phyloP scores from a whole-genome alignment of 2,329 filamentous ascomycete species.

The Aspergillus costaricaensis region DNA sequence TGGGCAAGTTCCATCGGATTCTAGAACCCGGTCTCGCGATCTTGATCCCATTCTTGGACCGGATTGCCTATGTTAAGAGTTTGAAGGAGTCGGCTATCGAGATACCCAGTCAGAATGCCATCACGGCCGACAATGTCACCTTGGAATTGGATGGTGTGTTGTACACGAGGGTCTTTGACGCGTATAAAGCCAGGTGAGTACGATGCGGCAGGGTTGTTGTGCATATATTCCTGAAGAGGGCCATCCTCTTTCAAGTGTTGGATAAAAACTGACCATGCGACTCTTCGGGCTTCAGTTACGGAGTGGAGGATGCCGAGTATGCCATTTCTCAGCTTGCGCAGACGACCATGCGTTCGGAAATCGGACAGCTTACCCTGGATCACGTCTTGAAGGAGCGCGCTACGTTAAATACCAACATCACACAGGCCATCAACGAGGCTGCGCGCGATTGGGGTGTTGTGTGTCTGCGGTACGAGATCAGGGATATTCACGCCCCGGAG shows the following conservation, averaged over 20 bases:
- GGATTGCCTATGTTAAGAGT: constrained; percentile 96
- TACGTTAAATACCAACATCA: constrained; percentile 96
- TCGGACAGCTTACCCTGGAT: constrained; percentile 92
- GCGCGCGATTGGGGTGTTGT: constrained; percentile 96
- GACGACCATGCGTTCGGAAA: constrained; percentile 98
- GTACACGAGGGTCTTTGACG: constrained; percentile 95
- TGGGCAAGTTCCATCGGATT: constrained; percentile 96
- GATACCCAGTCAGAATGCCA: constrained; percentile 95
- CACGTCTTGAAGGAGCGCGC: constrained; percentile 97
- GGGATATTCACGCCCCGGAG: constrained; percentile 94
- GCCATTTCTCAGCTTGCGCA: constrained; percentile 97
- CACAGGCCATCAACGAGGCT: constrained; percentile 97
- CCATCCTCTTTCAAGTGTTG: not conserved
- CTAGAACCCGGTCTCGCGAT: constrained; percentile 88
- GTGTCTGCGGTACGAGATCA: constrained; percentile 95
- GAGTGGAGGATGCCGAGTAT: constrained; percentile 97
- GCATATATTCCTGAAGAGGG: not conserved
- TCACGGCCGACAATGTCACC: constrained; percentile 97
- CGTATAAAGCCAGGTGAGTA: constrained; percentile 88
- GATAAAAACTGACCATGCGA: not conserved
- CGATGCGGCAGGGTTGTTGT: not conserved
- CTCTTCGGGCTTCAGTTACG: constrained; percentile 66
- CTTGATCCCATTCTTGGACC: constrained; percentile 85
- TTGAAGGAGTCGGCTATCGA: constrained; percentile 95
- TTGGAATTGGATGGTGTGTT: constrained; percentile 93